Percentiles rank a stretch among this genome's conserved stretches.
These are phyloP conservation scores for Castanea crenata DNA, from an alignment of 306 rosid species.

Conservation along the genomic window DNA sequence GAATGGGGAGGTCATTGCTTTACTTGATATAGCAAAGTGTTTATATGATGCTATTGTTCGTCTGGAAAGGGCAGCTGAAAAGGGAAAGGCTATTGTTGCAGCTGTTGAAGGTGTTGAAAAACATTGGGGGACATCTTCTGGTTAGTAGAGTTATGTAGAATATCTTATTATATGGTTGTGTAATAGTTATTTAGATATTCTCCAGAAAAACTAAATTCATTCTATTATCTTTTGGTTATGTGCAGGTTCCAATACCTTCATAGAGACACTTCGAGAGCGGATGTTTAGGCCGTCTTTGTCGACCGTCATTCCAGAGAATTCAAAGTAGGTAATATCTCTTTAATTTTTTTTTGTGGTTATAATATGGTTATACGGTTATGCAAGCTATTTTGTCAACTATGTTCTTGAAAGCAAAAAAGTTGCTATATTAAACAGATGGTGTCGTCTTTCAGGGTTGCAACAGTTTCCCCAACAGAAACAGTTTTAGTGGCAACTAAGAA, in stretches of 20 bases:
- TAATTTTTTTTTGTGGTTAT: constrained; percentile 5
- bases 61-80: constrained; percentile 93
- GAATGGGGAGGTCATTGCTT: constrained; percentile 93
- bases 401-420: background rate
- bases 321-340: constrained; percentile 94
- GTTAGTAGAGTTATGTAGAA: constrained; percentile 46
- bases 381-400: background rate
- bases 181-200: background rate
- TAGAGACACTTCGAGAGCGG: constrained; percentile 80
- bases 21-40: constrained; percentile 98
- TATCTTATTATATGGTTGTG: background rate
- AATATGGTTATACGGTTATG: background rate
- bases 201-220: background rate
- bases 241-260: constrained; percentile 77
- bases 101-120: constrained; percentile 99
- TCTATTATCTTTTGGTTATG: constrained; percentile 26
- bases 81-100: constrained; percentile 98
- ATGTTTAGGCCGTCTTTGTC: constrained; percentile 93
- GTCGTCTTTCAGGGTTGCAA: constrained; percentile 62
- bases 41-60: constrained; percentile 97
- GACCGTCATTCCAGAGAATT: constrained; percentile 81
- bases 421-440: constrained; percentile 25
- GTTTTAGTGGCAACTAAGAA: constrained; percentile 69
- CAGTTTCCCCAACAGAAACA: constrained; percentile 68
- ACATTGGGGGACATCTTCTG: constrained; percentile 80